These are phyloP conservation scores for Eremothecium coryli DNA, from an alignment of 1,139 yeast genomes.

Conservation along the genomic window DNA sequence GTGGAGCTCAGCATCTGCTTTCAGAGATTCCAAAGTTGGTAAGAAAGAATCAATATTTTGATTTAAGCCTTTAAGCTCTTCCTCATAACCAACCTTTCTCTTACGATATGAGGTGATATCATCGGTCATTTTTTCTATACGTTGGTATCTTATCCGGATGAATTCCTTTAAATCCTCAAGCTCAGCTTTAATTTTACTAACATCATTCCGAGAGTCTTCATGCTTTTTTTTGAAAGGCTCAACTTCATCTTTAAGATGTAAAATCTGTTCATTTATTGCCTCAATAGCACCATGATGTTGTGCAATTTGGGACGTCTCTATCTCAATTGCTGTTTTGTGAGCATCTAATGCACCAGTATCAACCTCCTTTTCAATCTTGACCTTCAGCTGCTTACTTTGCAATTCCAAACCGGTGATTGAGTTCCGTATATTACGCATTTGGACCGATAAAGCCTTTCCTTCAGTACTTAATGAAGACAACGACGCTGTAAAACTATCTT, in stretches of 20 bases:
- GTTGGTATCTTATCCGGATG: slow-evolving; percentile 22
- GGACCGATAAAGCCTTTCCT: slow-evolving; percentile 10
- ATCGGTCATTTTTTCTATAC: slow-evolving; percentile 20
- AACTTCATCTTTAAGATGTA: slow-evolving; percentile 17
- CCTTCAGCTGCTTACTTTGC: slow-evolving; percentile 19
- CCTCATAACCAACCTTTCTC: slow-evolving; percentile 13
- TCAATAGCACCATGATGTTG: slow-evolving; percentile 24
- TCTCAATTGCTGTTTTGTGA: slow-evolving; percentile 25
- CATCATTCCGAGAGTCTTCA: slow-evolving; percentile 14
- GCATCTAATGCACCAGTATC: slow-evolving; percentile 35
- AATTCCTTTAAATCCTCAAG: slow-evolving; percentile 21
- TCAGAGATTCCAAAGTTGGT: slow-evolving; percentile 1
- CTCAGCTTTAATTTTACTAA: slow-evolving; percentile 9
- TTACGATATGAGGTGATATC: slow-evolving; percentile 17
- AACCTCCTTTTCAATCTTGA: slow-evolving; percentile 28
- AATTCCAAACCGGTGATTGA: slow-evolving; percentile 13
- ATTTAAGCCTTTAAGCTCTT: slow-evolving; percentile 13
- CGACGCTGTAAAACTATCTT: slow-evolving; percentile 12
- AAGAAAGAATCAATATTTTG: slow-evolving; percentile 6
- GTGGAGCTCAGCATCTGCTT: slow-evolving; percentile 30
- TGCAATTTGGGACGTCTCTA: slow-evolving; percentile 23
- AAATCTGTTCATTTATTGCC: slow-evolving; percentile 23
- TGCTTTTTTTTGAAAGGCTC: slow-evolving; percentile 20
- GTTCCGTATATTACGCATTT: slow-evolving; percentile 9
- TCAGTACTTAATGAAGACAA: slow-evolving; percentile 11